Evolutionary conservation across 2,329 filamentous ascomycete genomes (phyloP).

Genomic region (Neofusicoccum cordaticola): DNA sequence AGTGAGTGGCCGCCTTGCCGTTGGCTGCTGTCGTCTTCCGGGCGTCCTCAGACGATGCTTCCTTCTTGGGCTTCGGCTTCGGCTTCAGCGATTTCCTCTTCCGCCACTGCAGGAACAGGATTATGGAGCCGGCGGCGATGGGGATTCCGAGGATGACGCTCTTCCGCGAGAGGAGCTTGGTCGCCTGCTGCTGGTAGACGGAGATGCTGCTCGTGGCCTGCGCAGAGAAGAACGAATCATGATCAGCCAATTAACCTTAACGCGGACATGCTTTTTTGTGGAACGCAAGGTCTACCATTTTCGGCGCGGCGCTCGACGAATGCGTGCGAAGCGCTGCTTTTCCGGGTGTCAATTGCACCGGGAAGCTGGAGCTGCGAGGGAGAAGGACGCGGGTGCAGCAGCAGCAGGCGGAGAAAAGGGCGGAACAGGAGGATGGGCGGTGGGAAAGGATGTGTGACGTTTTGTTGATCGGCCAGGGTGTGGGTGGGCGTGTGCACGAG

Average conservation of each 20-base stretch:
- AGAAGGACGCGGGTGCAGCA: not conserved
- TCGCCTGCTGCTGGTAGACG: constrained; percentile 15
- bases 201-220: constrained; percentile 7
- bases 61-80: not conserved
- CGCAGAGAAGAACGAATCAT: not conserved
- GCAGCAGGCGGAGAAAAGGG: not conserved
- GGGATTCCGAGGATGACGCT: constrained; percentile 10
- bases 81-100: constrained; percentile 16
- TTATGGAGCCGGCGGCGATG: constrained; percentile 14
- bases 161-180: constrained; percentile 15
- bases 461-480: not conserved
- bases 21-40: not conserved
- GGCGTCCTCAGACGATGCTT: not conserved
- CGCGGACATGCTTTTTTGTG: not conserved
- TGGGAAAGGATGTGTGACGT: not conserved
- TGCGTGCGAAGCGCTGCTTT: not conserved
- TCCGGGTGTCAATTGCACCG: not conserved
- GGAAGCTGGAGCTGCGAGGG: not conserved
- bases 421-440: constrained; percentile 11
- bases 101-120: constrained; percentile 16
- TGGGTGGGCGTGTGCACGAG: not conserved
- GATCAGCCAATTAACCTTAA: not conserved
- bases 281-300: not conserved
- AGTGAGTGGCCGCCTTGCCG: not conserved
- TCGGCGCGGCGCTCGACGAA: constrained; percentile 1